A percentile compares a stretch with the other conserved stretches of the same genome.
Evolutionary conservation across 2,329 filamentous ascomycete genomes (phyloP).

Genomic region (Trichoderma citrinoviride): DNA sequence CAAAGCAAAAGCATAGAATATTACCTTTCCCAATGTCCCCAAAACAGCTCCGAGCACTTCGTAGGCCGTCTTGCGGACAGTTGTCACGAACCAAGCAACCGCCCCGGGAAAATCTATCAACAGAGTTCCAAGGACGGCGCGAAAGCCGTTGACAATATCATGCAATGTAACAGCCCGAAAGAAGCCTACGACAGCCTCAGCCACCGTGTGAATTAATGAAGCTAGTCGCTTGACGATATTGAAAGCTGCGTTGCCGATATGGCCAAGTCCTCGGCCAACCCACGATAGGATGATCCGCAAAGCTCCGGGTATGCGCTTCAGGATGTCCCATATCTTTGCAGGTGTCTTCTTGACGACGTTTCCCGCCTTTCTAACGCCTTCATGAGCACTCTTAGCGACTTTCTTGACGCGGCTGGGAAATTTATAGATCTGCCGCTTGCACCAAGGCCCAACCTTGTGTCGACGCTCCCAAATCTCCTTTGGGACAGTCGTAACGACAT

Average conservation of each 20-base stretch:
- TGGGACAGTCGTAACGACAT: slow-evolving; percentile 33
- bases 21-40: slow-evolving; percentile 30
- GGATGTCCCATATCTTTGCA: slow-evolving; percentile 21
- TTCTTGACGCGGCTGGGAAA: slow-evolving; percentile 31
- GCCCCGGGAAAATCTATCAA: slow-evolving; percentile 34
- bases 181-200: slow-evolving; percentile 35
- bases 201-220: slow-evolving; percentile 38
- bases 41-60: slow-evolving; percentile 33
- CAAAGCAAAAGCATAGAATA: slow-evolving; percentile 30
- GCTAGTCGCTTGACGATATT: slow-evolving; percentile 30
- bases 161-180: slow-evolving; percentile 38
- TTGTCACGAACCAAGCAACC: slow-evolving; percentile 28
- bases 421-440: slow-evolving; percentile 29
- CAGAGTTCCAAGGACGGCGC: slow-evolving; percentile 31
- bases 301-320: slow-evolving; percentile 30
- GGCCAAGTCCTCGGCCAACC: slow-evolving; percentile 33
- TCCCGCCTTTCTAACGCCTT: slow-evolving; percentile 29
- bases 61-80: slow-evolving; percentile 28
- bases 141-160: slow-evolving; percentile 41
- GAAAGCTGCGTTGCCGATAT: slow-evolving; percentile 28
- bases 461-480: slow-evolving; percentile 31
- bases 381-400: slow-evolving; percentile 23
- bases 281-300: slow-evolving; percentile 31
- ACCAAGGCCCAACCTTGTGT: slow-evolving; percentile 33
- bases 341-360: slow-evolving; percentile 24